Evolutionary conservation across 805 yeast genomes (phyloP).

Genomic region (Monosporozyma aerobia): DNA sequence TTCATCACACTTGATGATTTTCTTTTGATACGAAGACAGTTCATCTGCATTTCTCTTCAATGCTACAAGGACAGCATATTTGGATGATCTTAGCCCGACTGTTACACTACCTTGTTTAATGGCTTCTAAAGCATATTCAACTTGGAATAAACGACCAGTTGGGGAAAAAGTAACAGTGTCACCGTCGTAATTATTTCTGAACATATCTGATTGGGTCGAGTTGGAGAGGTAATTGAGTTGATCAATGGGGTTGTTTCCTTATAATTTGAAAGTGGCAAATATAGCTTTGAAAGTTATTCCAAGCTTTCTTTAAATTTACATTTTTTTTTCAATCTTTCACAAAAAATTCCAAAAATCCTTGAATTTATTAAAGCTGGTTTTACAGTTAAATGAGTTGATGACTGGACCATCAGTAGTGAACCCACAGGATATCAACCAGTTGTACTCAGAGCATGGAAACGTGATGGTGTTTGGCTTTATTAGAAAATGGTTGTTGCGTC

Average conservation of each 20-base stretch:
- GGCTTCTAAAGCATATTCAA: slow-evolving; percentile 94
- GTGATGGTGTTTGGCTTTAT: slow-evolving; percentile 7
- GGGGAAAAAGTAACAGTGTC: slow-evolving; percentile 98
- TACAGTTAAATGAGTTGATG: neutral
- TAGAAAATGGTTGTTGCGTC: slow-evolving; percentile 15
- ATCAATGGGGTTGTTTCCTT: neutral
- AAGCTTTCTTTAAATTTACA: neutral
- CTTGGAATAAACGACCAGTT: slow-evolving; percentile 95
- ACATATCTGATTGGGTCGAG: slow-evolving; percentile 34
- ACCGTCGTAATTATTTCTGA: slow-evolving; percentile 97
- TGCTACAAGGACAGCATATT: slow-evolving; percentile 86
- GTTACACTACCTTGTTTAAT: slow-evolving; percentile 98
- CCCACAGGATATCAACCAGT: neutral
- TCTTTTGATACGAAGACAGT: slow-evolving; percentile 92
- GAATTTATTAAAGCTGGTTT: neutral
- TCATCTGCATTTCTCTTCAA: slow-evolving; percentile 95
- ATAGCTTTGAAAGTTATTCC: neutral
- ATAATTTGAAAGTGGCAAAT: neutral
- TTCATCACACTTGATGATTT: slow-evolving; percentile 81
- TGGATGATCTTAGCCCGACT: slow-evolving; percentile 81
- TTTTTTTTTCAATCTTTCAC: neutral
- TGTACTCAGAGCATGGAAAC: neutral
- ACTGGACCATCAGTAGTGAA: neutral
- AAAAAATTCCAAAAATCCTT: neutral
- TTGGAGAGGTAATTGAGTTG: neutral